Evolutionary conservation across 192 early-diverging fungal genomes (phyloP).

Genomic region (Phycomyces blakesleeanus): DNA sequence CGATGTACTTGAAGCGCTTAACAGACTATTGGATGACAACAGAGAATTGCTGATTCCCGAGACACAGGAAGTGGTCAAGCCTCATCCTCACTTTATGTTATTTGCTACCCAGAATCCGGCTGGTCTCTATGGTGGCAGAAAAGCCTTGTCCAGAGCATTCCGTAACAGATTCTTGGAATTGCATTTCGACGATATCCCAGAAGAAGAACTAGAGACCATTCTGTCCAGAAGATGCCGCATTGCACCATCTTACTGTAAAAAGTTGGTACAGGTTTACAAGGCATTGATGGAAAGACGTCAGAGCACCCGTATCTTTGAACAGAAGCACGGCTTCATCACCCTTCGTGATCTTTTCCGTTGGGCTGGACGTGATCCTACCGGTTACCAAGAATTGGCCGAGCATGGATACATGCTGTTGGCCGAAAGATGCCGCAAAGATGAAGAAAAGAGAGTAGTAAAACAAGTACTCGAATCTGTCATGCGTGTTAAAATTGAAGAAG

Average conservation of each 20-base stretch:
- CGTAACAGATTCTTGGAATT: slow-evolving; percentile 96
- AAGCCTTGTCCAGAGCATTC: slow-evolving; percentile 93
- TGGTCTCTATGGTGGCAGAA: slow-evolving; percentile 96
- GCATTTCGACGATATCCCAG: slow-evolving; percentile 96
- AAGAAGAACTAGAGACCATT: slow-evolving; percentile 87
- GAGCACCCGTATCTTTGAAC: slow-evolving; percentile 89
- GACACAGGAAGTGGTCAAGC: slow-evolving; percentile 89
- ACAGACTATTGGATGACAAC: slow-evolving; percentile 96
- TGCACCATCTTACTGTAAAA: slow-evolving; percentile 83
- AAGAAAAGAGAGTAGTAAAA: slow-evolving; percentile 78
- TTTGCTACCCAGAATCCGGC: slow-evolving; percentile 99
- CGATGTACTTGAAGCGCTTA: slow-evolving; percentile 98
- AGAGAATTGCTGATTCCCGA: slow-evolving; percentile 94
- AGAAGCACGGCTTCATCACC: slow-evolving; percentile 90
- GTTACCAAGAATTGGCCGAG: slow-evolving; percentile 83
- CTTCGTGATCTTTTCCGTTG: slow-evolving; percentile 97
- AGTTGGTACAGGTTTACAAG: slow-evolving; percentile 83
- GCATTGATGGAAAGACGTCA: slow-evolving; percentile 71
- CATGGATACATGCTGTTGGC: slow-evolving; percentile 95
- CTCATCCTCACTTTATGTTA: slow-evolving; percentile 94
- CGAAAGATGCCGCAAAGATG: slow-evolving; percentile 79
- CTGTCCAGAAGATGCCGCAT: slow-evolving; percentile 78
- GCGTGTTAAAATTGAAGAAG: slow-evolving; percentile 59
- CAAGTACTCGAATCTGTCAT: slow-evolving; percentile 83
- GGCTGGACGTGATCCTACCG: slow-evolving; percentile 78